Base-by-base conservation (phyloP, 202 grass and related monocot species). In the Schoenoplectus tabernaemontani region DNA sequence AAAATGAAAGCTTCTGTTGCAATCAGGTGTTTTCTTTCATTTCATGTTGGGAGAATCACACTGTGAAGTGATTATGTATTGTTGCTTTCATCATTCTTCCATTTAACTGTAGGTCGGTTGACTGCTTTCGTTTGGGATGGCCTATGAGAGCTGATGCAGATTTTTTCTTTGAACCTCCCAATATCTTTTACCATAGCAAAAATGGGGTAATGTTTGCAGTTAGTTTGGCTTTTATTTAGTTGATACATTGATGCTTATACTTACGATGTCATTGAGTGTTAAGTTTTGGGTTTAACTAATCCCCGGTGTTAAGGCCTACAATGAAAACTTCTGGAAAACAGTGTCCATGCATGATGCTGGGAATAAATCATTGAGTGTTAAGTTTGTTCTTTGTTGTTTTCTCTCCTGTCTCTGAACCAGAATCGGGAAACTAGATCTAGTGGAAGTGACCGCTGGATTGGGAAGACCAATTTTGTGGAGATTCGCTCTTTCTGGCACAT, bases 61-160 rank as follows among this genome's bases (percentile, higher is more conserved):
- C 9, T 42, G 38, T 61, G 38, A 39, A 42, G 57, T 23, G 51
- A 78, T 78, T 43, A 42, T n/a, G 42, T 38, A 41, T 44, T 77
- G 48, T 34, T 23, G 39, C 66, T 77, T 47, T 9, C 82, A 71
- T 73, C 58, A 24, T 88, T 66, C 15, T 77, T 83, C 57, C 85
- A 60, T 79, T 83, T 63, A 50, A 63, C 83, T 59, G 73, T 84
- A 97, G 94, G 95, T 94, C 92, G 77, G 86, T 86, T 24, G 89
- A 98, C 62, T 98, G 95, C 76, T 98, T 98, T 75, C 86, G 91
- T 12, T 76, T 98, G 61, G 95, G 91, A 57, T 98, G 95, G 95
- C 95, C 95, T 82, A 95, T 98, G 95, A 87, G 95, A 82, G 81
- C 68, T 13, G 91, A 95, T 85, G 91, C 91, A 71, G 96, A 98